Base-by-base conservation (phyloP, 192 early-diverging fungal genomes). In the Obelidium mucronatum region DNA sequence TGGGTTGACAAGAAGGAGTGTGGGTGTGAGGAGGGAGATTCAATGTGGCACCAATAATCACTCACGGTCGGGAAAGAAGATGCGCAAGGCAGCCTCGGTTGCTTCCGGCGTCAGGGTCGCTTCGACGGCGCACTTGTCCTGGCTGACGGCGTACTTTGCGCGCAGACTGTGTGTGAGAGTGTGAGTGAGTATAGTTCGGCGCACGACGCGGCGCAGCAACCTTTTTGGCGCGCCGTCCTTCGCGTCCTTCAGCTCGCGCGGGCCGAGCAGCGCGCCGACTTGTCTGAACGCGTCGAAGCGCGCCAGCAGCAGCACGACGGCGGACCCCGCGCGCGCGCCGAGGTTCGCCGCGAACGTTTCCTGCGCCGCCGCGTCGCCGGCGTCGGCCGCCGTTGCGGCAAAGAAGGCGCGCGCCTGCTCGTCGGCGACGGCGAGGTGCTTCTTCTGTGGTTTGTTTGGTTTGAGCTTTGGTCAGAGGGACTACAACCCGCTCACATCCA, bases 1-100 rank as follows among this genome's bases (percentile, higher is more conserved):
- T 40, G n/a, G 37, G 30, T 1, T 30, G 19, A 48, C n/a, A 40
- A 33, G 31, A 26, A 4, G 5, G 71, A 35, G 31, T n/a, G 67
- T 33, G 55, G 40, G 58, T n/a, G 4, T 24, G 34, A 24, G 40
- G 64, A 26, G 28, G 24, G 40, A 2, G 6, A 28, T 1, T 30
- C 17, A 65, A 31, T 78, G 35, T 31, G 39, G 61, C 24, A 5
- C 35, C 58, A 51, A 69, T 22, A 40, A 69, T 51, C 19, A 35
- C 69, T 60, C 73, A 86, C 84, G 69, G 48, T 88, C 80, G 13
- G 87, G 87, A 70, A 88, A 88, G 53, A 88, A 88, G 42, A 84
- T 59, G 33, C 74, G 51, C 19, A 83, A 67, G 36, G 82, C 80
- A 15, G 60, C 54, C 53, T 75, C 79, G 3, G 81, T 79, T 22